Evolutionary conservation across 1,284 basidiomycete species (phyloP).

Genomic region (Ustilago loliicola): DNA sequence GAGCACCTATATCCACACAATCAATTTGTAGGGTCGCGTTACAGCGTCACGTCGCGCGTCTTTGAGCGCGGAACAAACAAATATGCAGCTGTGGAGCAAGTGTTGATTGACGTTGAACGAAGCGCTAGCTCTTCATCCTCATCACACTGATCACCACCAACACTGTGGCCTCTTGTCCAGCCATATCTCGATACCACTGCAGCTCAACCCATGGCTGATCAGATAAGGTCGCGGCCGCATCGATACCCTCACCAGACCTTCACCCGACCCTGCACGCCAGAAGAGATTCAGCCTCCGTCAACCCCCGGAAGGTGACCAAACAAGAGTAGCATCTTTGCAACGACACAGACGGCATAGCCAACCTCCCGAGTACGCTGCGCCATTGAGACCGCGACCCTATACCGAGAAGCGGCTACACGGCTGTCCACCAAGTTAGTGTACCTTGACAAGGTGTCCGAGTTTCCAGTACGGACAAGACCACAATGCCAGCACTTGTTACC

Average conservation of each 20-base stretch:
- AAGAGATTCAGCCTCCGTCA: background rate
- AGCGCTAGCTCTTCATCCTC: slow-evolving; percentile 2
- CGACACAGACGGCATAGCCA: background rate
- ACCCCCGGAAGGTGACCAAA: background rate
- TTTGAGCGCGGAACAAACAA: slow-evolving; percentile 6
- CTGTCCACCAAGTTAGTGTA: too few relatives aligned
- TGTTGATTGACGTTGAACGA: slow-evolving; percentile 15
- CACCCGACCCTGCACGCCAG: background rate
- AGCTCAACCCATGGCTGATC: background rate
- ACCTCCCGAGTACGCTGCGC: background rate
- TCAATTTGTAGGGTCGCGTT: background rate
- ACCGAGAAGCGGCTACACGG: background rate
- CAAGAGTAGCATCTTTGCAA: background rate
- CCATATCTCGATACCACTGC: background rate
- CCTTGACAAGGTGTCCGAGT: background rate
- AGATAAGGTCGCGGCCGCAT: background rate
- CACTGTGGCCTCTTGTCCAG: background rate
- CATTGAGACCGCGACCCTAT: background rate
- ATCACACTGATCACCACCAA: slow-evolving; percentile 8
- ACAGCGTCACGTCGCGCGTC: slow-evolving; percentile 28
- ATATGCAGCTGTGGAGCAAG: slow-evolving; percentile 12
- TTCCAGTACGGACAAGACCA: background rate
- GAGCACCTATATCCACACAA: background rate
- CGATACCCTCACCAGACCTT: background rate
- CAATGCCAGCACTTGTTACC: slow-evolving; percentile 35